Base-by-base conservation (phyloP, 1,139 yeast genomes). In the Nadsonia starkeyi-henricii region DNA sequence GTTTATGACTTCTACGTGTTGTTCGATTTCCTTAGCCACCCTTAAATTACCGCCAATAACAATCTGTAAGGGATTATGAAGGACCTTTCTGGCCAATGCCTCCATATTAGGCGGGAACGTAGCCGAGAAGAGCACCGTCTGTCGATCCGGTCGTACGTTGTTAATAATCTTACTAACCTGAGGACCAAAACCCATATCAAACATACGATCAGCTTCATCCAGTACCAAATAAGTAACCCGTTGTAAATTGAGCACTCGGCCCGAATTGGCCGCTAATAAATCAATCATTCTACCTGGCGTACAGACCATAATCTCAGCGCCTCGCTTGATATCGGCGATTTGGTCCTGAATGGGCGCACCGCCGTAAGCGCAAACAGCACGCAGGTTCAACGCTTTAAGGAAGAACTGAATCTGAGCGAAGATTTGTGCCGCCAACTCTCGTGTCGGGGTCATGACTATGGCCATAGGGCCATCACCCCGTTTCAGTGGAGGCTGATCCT, bases 141-240 rank as follows among this genome's bases (percentile, higher is more conserved):
- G 98, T 49, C 83, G 71, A 60, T 89, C 96, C 0, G 95, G 94
- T 48, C 97, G 72, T 1, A 86, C 86, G 74, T 85, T 95, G 62
- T 85, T 95, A 58, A 88, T 86, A 67, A 86, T 88, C 72, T 85
- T 85, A 74, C 96, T 79, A 68, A 86, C 86, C 73, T 85, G 95
- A 56, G 95, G 95, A 72, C 86, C 96, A 67, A 86, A 86, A 64
- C 96, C 96, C 96, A 86, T 86, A 73, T 88, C 96, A 72, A 86
- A 58, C 61, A 66, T 62, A 72, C 94, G 79, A 68, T 85, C 95
- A 60, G 96, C 96, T 75, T 86, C 99, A 62, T 93, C 99, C 51
- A 93, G 68, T 0, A 89, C 95, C 19, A 86, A 73, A 62, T 81
- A 88, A 0, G 96, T 81, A 2, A 85, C 78, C 43, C 93, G 68